Evolutionary conservation across 2,329 filamentous ascomycete species (phyloP), one percentile per base, ranked within the genome.

Genomic region (Botrytis tulipae): DNA sequence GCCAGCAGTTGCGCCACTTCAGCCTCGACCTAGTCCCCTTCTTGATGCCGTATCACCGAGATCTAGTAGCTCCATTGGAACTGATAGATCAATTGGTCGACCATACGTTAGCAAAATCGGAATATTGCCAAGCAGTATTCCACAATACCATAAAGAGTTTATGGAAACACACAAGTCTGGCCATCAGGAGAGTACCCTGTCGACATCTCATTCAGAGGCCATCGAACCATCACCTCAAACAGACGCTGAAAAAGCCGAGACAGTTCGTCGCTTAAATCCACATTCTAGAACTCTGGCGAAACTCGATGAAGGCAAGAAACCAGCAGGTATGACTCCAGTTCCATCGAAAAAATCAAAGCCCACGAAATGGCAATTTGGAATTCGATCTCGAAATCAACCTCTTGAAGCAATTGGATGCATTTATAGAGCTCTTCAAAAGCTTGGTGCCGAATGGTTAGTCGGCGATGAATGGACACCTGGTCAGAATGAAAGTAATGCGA

Each of bases 361-460:
- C 1, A 93, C 95, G 25, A 93, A 95, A 77, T 99, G 96, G 96
- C 96, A 99, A 82, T 99, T 99, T 81, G 96, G 96, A 73, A 99
- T 99, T 75, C 90, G 96, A 54, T 97, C 94, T 63, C 90, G 96
- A 67, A 99, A 98, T 80, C 92, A 94, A 73, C 96, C 96, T 0
- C 94, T 95, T 79, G 96, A 99, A 82, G 96, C 96, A 0, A 92
- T 99, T 82, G 85, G 97, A 40, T 98, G 95, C 79, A 96, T 99
- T 73, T 98, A 98, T 86, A 94, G 95, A 82, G 95, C 96, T 0
- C 85, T 99, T 61, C 87, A 91, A 75, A 95, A 95, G 77, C 91
- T 98, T 79, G 95, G 94, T 46, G 96, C 95, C 20, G 91, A 94
- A 68, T 98, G 97, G 92, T 90, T 97, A 5, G 85, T 87, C 0